Evolutionary conservation across 805 yeast genomes (phyloP), one percentile per base, ranked within the genome.

Genomic region (Yarrowia bubula): DNA sequence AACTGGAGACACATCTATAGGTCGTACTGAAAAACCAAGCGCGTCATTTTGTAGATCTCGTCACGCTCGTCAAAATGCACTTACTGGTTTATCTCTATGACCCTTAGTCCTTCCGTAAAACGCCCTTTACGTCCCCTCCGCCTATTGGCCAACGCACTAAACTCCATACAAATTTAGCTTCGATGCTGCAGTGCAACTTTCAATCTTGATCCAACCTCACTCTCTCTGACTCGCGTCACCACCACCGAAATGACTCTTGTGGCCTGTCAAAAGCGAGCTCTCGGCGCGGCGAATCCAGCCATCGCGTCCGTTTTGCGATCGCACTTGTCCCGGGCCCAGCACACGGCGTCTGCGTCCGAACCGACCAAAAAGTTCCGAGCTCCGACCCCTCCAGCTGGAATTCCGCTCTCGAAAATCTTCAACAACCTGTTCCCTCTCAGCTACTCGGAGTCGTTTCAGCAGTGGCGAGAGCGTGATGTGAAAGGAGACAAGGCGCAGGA

Each of bases 391-490:
- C 79, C 79, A 1, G 71, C 77, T 3, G 79, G 77, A 0, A 68
- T 74, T 7, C 75, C 75, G 13, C 64, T 75, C 39, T 53, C 70
- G 13, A 69, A 69, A 44, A 51, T 74, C 11, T 57, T 72, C 42
- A 61, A 73, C 41, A 71, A 73, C 42, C 63, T 67, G 17, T 75
- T 77, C 66, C 80, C 81, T 13, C 70, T 79, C 33, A 55, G 75
- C 1, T 75, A 75, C 60, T 46, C 69, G 10, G 79, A 77, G 10
- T 77, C 84, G 3, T 74, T 75, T 61, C 67, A 70, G 50, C 83
- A 82, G 68, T 82, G 85, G 85, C 72, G 75, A 71, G 66, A 70
- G 8, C 74, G 79, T 14, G 70, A 74, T 6, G 69, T 75, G 8
- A 70, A 80, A 32, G 57, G 57, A 11, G 73, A 68, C 3, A 67